Base-by-base conservation (phyloP, 345 rosid genomes). In the Boechera divaricarpa region DNA sequence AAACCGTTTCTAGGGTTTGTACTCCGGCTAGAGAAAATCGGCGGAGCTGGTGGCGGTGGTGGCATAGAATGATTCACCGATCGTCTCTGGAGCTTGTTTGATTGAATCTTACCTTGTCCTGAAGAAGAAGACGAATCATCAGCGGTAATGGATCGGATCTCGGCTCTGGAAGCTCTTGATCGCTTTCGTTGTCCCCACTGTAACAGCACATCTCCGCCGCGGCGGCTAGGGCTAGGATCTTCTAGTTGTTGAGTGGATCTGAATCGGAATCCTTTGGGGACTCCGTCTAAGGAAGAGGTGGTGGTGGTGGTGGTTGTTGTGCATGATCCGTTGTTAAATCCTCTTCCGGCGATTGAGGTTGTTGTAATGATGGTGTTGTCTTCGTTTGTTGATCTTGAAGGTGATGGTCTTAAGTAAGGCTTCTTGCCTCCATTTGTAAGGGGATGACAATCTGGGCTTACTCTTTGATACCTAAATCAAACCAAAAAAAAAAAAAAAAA, bases 161-260 rank as follows among this genome's bases (percentile, higher is more conserved):
- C 90, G 6, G 83, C 64, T 67, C 92, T 85, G 0, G 89, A 82
- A 12, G 75, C 79, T 71, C 90, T 85, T 2, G 93, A 80, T 74
- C 93, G 84, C 59, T 88, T 88, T 67, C 88, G 82, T 36, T 89
- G 93, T 2, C 93, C 88, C 93, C 91, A 89, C 76, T 85, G 89
- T 54, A 89, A 64, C n/a, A 89, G 51, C 69, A 85, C 79, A 74
- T 87, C 90, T 6, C 87, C 88, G 32, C 75, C 70, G 75, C 74
- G 76, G 16, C 79, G 77, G 61, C 77, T 84, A 58, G 28, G 80
- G 68, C 39, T 55, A 8, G 76, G 76, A 61, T 57, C 69, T 35
- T 41, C 28, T 32, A 41, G 21, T 41, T 62, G 67, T 39, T 21
- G 77, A 52, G 66, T 57, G 72, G 79, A 80, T 75, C 76, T 74